phyloP scores from a whole-genome alignment of 31 red algal genomes.

The Odonthalia washingtoniensis region DNA sequence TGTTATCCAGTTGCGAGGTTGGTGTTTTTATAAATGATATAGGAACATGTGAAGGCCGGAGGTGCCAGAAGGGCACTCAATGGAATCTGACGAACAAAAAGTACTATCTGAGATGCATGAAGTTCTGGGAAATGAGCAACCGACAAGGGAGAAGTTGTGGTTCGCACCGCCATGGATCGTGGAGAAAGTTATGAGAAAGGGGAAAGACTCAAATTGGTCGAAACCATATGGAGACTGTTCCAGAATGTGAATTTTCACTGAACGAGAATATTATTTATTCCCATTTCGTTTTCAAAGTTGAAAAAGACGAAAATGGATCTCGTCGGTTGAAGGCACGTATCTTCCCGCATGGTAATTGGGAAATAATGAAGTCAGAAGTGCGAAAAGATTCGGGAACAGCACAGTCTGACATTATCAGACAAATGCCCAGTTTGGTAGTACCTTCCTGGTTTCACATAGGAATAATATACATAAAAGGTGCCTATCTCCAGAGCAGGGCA shows the following conservation, averaged over 20 bases:
- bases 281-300: conserved; percentile 30
- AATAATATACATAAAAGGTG: conserved; percentile 45
- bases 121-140: no score
- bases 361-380: conserved; percentile 38
- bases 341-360: conserved; percentile 53
- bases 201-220: conserved; percentile 30
- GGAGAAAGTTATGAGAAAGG: conserved; percentile 32
- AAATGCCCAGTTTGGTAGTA: conserved; percentile 26
- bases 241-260: conserved; percentile 19
- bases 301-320: conserved; percentile 39
- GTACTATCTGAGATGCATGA: no score
- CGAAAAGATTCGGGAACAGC: conserved; percentile 45
- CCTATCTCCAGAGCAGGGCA: conserved; percentile 46
- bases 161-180: conserved; percentile 51
- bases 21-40: no score
- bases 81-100: no score
- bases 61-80: no score
- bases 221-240: conserved; percentile 25
- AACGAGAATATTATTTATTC: conserved; percentile 42
- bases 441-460: conserved; percentile 38
- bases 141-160: conserved; percentile 20
- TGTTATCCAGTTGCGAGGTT: no score
- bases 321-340: conserved; percentile 43
- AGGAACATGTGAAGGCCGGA: no score
- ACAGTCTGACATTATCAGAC: conserved; percentile 47